Percentiles rank a stretch among this genome's conserved stretches.
phyloP scores from a whole-genome alignment of 352 stramenopile genomes.

The Globisporangium okanoganense region DNA sequence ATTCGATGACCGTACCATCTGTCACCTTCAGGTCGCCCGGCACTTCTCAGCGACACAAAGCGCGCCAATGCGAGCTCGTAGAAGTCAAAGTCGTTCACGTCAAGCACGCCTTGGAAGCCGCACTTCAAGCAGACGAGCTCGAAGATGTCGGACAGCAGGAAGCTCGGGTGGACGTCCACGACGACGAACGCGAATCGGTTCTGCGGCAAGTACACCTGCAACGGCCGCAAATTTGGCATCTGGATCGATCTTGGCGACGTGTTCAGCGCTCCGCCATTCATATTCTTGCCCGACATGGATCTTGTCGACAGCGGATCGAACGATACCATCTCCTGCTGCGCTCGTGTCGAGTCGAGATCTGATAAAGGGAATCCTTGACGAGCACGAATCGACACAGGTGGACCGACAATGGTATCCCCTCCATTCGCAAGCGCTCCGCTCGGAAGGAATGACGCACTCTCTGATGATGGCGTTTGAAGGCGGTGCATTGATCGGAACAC shows the following conservation, averaged over 20 bases:
- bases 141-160: constrained; percentile 71
- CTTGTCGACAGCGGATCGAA: constrained; percentile 65
- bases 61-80: constrained; percentile 78
- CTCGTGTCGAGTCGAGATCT: constrained; percentile 49
- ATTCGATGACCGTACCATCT: constrained; percentile 80
- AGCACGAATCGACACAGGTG: constrained; percentile 34
- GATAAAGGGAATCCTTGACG: constrained; percentile 43
- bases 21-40: constrained; percentile 76
- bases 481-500: constrained; percentile 60
- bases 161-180: constrained; percentile 51
- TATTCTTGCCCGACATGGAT: constrained; percentile 32
- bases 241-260: constrained; percentile 47
- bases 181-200: constrained; percentile 84
- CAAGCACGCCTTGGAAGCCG: constrained; percentile 65
- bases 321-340: constrained; percentile 49
- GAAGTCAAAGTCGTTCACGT: constrained; percentile 81
- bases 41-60: constrained; percentile 84
- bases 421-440: constrained; percentile 15
- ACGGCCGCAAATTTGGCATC: constrained; percentile 29
- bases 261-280: constrained; percentile 20
- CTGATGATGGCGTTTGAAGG: constrained; percentile 57
- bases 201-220: constrained; percentile 83
- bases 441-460: constrained; percentile 15
- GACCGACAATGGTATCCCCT: constrained; percentile 16
- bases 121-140: constrained; percentile 73